Evolutionary conservation across 2,329 filamentous ascomycete genomes (phyloP), one percentile per base, ranked within the genome.

Genomic region (Graphiopsis chlorocephala): DNA sequence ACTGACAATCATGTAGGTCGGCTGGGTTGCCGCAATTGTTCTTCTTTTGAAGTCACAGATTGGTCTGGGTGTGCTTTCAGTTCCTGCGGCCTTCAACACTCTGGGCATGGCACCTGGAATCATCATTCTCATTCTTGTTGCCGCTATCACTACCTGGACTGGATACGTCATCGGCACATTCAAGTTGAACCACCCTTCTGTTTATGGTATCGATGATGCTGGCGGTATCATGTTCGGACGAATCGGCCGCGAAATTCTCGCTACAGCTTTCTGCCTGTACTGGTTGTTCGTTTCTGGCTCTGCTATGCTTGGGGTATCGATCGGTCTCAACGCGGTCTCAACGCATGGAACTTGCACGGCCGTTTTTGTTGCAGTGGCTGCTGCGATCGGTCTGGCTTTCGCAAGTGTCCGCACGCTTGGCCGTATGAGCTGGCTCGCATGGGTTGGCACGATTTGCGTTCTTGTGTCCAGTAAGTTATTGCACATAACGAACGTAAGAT

Each of bases 191-290:
- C 84, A 86, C 69, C 81, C 81, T 0, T 78, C 84, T 65, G 83
- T 86, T 3, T 85, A 86, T 69, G 82, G 81, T 59, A 86, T 86
- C 76, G 84, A 84, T 50, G 84, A 86, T 68, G 84, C 83, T 0
- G 84, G 84, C 20, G 74, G 74, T 48, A 80, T 86, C 57, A 76
- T 87, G 26, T 84, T 85, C 61, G 85, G 85, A 11, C 2, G 80
- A 78, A 1, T 65, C 82, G 7, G 84, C 0, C 78, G 82, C 25
- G 83, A 84, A 68, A 67, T 85, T 14, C 77, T 86, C 35, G 78
- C 6, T 50, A 73, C 64, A 68, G 45, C 47, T 15, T 61, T 61
- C 33, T 61, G 59, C 23, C 47, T 61, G 14, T 61, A 61, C 47
- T 61, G 59, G 59, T 31, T 61, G 17, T 61, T 61, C 31, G 59